These are phyloP conservation scores for Prunus yedoensis DNA, from an alignment of 331 rosid species.

Conservation along the genomic window DNA sequence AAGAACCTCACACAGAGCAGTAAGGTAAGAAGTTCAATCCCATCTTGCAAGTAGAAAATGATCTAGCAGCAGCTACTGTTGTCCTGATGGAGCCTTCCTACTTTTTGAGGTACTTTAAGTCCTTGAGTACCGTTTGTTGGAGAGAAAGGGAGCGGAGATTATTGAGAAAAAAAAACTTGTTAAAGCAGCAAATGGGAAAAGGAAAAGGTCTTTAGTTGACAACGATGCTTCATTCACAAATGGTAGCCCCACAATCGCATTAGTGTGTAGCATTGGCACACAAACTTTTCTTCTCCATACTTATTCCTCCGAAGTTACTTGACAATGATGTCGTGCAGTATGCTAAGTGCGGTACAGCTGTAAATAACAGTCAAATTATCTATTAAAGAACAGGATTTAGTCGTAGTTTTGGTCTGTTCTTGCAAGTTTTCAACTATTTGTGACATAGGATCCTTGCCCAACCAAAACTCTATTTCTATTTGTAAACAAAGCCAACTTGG, in stretches of 20 bases:
- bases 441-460: background rate
- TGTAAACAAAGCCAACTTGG: background rate
- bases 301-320: background rate
- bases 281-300: background rate
- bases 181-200: slow-evolving; percentile 39
- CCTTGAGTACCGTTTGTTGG: slow-evolving; percentile 22
- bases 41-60: slow-evolving; percentile 42
- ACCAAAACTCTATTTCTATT: background rate
- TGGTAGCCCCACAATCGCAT: slow-evolving; percentile 6
- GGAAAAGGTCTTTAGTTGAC: slow-evolving; percentile 32
- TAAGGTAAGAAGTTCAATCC: slow-evolving; percentile 41
- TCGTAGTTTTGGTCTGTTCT: background rate
- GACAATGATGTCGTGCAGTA: background rate
- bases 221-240: slow-evolving; percentile 22
- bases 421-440: background rate
- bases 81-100: slow-evolving; percentile 45
- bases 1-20: slow-evolving; percentile 5
- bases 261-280: background rate
- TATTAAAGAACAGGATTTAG: background rate
- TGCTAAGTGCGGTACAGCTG: slow-evolving; percentile 6
- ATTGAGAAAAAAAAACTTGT: background rate
- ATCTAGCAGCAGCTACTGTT: slow-evolving; percentile 42
- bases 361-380: background rate
- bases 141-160: background rate
- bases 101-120: slow-evolving; percentile 33